A percentile compares a stretch with the other conserved stretches of the same genome.
Evolutionary conservation across 2,329 filamentous ascomycete genomes (phyloP).

Genomic region (Aspergillus quadrilineatus): DNA sequence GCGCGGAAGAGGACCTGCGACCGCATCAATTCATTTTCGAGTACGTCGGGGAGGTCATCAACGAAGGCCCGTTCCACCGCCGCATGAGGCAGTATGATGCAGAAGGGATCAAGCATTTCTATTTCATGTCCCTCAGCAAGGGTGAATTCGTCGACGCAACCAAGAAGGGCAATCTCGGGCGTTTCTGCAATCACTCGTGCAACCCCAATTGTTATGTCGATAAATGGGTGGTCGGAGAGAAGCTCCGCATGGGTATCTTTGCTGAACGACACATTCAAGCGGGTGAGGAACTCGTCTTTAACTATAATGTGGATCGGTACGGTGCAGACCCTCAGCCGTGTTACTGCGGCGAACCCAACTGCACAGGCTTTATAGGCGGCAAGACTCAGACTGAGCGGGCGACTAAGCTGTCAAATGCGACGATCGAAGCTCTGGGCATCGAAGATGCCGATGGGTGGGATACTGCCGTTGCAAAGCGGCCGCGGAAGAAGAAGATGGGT

Average conservation of each 20-base stretch:
- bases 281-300: conserved; percentile 95
- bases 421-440: conserved; percentile 92
- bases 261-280: conserved; percentile 78
- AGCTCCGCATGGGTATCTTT: conserved; percentile 98
- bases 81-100: conserved; percentile 93
- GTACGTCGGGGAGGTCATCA: conserved; percentile 98
- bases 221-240: conserved; percentile 98
- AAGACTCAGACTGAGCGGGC: conserved; percentile 96
- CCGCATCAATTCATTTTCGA: conserved; percentile 94
- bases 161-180: conserved; percentile 90
- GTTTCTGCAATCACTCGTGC: conserved; percentile 99
- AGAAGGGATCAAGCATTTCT: conserved; percentile 98
- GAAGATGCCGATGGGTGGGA: conserved; percentile 92
- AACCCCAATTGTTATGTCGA: conserved; percentile 99
- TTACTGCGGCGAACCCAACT: conserved; percentile 93
- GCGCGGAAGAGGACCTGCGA: conserved; percentile 73
- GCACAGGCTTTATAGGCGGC: conserved; percentile 92
- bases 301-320: conserved; percentile 99
- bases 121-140: conserved; percentile 98
- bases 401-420: conserved; percentile 84
- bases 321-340: conserved; percentile 95
- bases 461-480: conserved; percentile 81
- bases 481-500: conserved; percentile 84
- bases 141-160: conserved; percentile 97
- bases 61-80: conserved; percentile 81